phyloP scores from a whole-genome alignment of 192 early-diverging fungal species.

The Mortierella hygrophila region DNA sequence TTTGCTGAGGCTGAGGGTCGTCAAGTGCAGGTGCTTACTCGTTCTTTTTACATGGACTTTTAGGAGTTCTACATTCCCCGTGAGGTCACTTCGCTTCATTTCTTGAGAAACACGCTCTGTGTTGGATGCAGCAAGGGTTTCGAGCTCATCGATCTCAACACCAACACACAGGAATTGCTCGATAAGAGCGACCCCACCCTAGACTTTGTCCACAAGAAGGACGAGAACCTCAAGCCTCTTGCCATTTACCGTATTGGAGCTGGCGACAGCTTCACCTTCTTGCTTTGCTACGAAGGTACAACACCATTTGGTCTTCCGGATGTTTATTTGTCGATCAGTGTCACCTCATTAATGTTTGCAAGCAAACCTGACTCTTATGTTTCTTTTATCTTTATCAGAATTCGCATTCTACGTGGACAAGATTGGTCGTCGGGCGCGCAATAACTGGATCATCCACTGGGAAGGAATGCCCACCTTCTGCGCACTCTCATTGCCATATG shows the following conservation, averaged over 20 bases:
- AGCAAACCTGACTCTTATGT: neutral
- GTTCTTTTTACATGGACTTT: constrained; percentile 25
- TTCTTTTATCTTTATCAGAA: constrained; percentile 62
- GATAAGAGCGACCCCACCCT: constrained; percentile 86
- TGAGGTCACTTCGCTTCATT: constrained; percentile 89
- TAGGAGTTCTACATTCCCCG: constrained; percentile 95
- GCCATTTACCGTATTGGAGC: constrained; percentile 84
- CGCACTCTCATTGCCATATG: constrained; percentile 84
- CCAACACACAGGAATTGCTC: constrained; percentile 89
- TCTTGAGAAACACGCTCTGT: constrained; percentile 86
- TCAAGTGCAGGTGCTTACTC: neutral
- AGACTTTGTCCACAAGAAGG: constrained; percentile 81
- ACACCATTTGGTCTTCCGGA: neutral
- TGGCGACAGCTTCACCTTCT: constrained; percentile 71
- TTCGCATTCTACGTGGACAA: constrained; percentile 95
- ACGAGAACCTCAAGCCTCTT: constrained; percentile 82
- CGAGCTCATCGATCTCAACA: constrained; percentile 91
- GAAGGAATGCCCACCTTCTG: constrained; percentile 89
- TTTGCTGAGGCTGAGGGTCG: neutral
- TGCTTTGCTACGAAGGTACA: constrained; percentile 93
- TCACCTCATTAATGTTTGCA: neutral
- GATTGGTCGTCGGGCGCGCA: constrained; percentile 79
- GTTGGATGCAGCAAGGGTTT: constrained; percentile 94
- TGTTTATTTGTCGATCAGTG: neutral
- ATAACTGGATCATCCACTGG: constrained; percentile 90